Percentiles rank a stretch among this genome's conserved stretches.
These are phyloP conservation scores for Aureobasidium sp. DNA, from an alignment of 2,329 filamentous ascomycete genomes.

Conservation along the genomic window DNA sequence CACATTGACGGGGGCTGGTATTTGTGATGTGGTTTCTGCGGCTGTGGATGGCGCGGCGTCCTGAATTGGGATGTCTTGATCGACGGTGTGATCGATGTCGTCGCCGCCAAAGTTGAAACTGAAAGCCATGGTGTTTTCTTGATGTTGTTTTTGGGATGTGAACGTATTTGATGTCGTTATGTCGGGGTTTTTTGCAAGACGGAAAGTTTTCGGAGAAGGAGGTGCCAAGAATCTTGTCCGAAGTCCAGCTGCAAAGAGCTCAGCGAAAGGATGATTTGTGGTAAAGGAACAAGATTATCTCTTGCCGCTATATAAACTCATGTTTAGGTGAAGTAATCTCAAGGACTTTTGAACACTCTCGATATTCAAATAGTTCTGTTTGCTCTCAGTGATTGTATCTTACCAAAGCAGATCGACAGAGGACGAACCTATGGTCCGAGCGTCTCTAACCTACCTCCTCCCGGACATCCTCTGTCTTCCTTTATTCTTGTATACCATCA, in stretches of 20 bases:
- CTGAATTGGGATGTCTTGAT: conserved; percentile 14
- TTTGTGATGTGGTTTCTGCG: conserved; percentile 1
- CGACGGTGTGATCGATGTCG: conserved; percentile 47
- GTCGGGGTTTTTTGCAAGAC: not conserved
- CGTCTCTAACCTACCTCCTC: not conserved
- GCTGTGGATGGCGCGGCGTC: conserved; percentile 5
- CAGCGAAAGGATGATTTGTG: too few relatives aligned
- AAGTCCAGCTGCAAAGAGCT: too few relatives aligned
- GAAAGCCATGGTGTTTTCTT: conserved; percentile 34
- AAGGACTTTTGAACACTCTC: too few relatives aligned
- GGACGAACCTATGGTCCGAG: not conserved
- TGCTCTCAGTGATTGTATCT: not conserved
- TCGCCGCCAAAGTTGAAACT: conserved; percentile 54
- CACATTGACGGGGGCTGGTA: conserved; percentile 18
- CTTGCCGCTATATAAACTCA: too few relatives aligned
- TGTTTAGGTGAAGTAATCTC: too few relatives aligned
- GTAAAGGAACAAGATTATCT: too few relatives aligned
- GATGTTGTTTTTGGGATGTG: not conserved
- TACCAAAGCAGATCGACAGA: too few relatives aligned
- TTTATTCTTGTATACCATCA: not conserved
- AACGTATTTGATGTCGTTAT: conserved; percentile 14
- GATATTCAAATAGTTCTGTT: too few relatives aligned
- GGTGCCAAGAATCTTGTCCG: not conserved
- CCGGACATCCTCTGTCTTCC: not conserved
- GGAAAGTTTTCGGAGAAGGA: conserved; percentile 1